phyloP scores from a whole-genome alignment of 225 moss, liverwort and hornwort genomes.

The Bryum argenteum region DNA sequence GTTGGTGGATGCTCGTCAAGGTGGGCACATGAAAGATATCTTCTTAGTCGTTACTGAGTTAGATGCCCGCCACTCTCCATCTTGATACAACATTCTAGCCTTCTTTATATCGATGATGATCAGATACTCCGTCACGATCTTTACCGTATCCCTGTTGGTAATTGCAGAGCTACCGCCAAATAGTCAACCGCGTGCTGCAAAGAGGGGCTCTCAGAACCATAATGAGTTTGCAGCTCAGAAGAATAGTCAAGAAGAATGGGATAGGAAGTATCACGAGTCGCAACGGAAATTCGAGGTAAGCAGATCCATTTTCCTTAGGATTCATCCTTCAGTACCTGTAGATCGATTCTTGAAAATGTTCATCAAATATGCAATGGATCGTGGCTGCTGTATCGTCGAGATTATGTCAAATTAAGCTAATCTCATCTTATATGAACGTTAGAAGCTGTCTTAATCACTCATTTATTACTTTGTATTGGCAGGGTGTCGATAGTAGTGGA shows the following conservation, averaged over 20 bases:
- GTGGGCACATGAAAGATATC: slow-evolving; percentile 22
- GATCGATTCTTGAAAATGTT: slow-evolving; percentile 10
- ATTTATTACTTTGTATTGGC: slow-evolving; percentile 22
- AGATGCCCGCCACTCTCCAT: neutral
- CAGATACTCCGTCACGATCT: slow-evolving; percentile 8
- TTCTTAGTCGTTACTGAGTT: neutral
- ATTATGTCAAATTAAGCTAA: neutral
- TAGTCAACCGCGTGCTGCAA: slow-evolving; percentile 20
- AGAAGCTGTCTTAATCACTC: neutral
- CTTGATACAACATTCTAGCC: neutral
- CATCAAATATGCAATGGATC: neutral
- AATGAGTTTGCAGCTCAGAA: slow-evolving; percentile 56
- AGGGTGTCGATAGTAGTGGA: slow-evolving; percentile 35
- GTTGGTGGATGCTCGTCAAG: slow-evolving; percentile 28
- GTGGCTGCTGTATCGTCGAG: neutral
- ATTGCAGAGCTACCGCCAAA: slow-evolving; percentile 31
- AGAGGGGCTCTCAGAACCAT: slow-evolving; percentile 21
- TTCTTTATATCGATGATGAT: slow-evolving; percentile 22
- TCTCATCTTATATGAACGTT: neutral
- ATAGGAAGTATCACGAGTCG: slow-evolving; percentile 47
- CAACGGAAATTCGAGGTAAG: slow-evolving; percentile 49
- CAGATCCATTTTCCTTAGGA: neutral
- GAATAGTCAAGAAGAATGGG: slow-evolving; percentile 55
- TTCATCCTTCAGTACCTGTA: neutral
- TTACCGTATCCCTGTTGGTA: slow-evolving; percentile 6